Evolutionary conservation across 768 basidiomycete species (phyloP), one percentile per base, ranked within the genome.

Genomic region (Boletus barrowsii): DNA sequence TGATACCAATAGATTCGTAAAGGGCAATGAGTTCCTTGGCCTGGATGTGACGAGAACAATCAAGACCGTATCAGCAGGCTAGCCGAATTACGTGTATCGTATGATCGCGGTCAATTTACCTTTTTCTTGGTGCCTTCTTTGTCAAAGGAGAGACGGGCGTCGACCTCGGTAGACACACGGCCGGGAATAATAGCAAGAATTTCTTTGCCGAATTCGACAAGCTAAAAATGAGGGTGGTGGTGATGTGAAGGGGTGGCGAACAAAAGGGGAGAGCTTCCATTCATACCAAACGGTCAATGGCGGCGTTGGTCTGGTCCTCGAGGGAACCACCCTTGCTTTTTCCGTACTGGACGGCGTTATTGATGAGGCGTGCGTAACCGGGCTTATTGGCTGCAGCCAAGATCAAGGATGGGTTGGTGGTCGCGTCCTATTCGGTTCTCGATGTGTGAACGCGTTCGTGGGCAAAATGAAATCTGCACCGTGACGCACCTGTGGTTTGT

Each of bases 121-220:
- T 95, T 96, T 58, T 82, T 83, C 75, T 93, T 95, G 61, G 93
- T 97, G 20, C 68, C 90, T 73, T 87, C 86, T 75, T 91, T 98
- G 77, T 98, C 90, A 73, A 97, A 98, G 57, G 96, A 98, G 53
- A 98, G 85, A 62, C 91, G 88, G 47, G 97, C 97, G 72, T 99
- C 97, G 62, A 99, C 95, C 74, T 99, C 97, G 59, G 97, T 98
- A 42, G 97, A 99, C 58, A 99, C 96, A 72, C 97, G 90, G 55
- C 97, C 97, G 51, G 97, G 97, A 66, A 99, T 93, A 75, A 99
- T 93, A 57, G 78, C 76, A 48, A 98, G 82, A 68, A 99, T 98
- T 77, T 88, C 94, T 72, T 86, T 90, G 62, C 97, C 97, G 76
- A 99, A 99, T 74, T 93, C 96, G 65, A 98, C 92, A 58, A 99